Percentiles rank a stretch among this genome's conserved stretches.
Evolutionary conservation across 345 rosid species (phyloP).

Genomic region (Pistacia integerrima): DNA sequence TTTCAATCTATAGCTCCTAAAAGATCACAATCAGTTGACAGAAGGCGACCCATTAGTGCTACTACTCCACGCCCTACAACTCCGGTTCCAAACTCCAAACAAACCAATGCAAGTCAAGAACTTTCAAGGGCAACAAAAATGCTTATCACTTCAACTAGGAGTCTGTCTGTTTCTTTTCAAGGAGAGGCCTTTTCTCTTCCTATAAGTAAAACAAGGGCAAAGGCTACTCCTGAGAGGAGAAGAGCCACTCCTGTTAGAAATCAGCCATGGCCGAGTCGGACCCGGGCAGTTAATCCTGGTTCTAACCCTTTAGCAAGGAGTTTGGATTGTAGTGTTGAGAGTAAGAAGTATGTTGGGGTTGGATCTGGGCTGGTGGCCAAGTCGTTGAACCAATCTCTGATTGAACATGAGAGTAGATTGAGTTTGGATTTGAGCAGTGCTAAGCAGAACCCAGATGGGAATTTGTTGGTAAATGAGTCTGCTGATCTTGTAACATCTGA

Average conservation of each 20-base stretch:
- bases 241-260: conserved; percentile 59
- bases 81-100: conserved; percentile 33
- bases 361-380: conserved; percentile 71
- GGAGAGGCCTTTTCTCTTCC: conserved; percentile 91
- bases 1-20: conserved; percentile 43
- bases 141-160: conserved; percentile 85
- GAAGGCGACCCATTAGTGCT: conserved; percentile 44
- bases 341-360: conserved; percentile 33
- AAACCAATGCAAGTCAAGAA: conserved; percentile 39
- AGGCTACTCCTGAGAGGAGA: conserved; percentile 63
- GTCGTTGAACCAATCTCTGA: conserved; percentile 61
- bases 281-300: conserved; percentile 47
- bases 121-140: conserved; percentile 66
- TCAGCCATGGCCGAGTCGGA: conserved; percentile 85
- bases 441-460: conserved; percentile 41
- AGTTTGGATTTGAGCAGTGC: conserved; percentile 55
- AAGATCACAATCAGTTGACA: conserved; percentile 88
- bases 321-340: conserved; percentile 49
- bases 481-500: conserved; percentile 45
- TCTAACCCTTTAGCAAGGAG: conserved; percentile 55
- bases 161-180: conserved; percentile 90
- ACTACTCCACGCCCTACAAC: conserved; percentile 27
- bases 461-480: conserved; percentile 47
- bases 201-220: conserved; percentile 76
- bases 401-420: conserved; percentile 53